Evolutionary conservation across 1,284 basidiomycete species (phyloP).

Genomic region (Butyriboletus regius): DNA sequence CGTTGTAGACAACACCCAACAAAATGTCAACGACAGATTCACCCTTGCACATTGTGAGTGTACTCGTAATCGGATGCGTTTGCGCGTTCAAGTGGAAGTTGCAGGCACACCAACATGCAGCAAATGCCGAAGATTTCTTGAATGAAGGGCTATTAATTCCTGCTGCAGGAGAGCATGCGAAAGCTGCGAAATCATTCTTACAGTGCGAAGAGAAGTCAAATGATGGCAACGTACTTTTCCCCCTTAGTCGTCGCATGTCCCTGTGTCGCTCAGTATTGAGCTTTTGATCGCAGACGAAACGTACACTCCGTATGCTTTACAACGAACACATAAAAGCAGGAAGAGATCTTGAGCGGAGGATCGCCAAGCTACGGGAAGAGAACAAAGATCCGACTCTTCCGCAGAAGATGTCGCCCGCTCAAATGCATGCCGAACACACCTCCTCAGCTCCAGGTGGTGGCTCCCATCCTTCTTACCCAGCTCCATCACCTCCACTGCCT

Average conservation of each 20-base stretch:
- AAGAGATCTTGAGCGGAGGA: conserved; percentile 62
- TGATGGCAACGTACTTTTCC: conserved; percentile 56
- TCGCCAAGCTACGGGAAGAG: conserved; percentile 61
- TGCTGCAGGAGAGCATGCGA: conserved; percentile 56
- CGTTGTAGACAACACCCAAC: neutral
- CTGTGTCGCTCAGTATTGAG: conserved; percentile 12
- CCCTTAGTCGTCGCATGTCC: conserved; percentile 3
- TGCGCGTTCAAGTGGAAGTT: neutral
- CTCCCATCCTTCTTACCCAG: conserved; percentile 27
- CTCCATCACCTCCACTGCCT: conserved; percentile 42
- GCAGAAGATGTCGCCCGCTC: conserved; percentile 38
- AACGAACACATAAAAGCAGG: conserved; percentile 62
- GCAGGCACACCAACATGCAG: conserved; percentile 74
- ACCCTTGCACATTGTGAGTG: conserved; percentile 27
- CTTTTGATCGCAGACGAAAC: conserved; percentile 52
- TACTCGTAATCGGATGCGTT: neutral
- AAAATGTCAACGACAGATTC: conserved; percentile 24
- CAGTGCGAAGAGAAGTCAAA: conserved; percentile 61
- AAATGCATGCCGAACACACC: conserved; percentile 24
- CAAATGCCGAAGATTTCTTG: conserved; percentile 64
- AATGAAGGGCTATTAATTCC: conserved; percentile 58
- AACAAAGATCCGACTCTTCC: conserved; percentile 65
- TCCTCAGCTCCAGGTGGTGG: conserved; percentile 21
- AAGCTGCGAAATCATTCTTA: conserved; percentile 66
- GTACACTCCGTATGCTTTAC: conserved; percentile 64